Base-by-base conservation (phyloP, 2,329 filamentous ascomycete genomes). In the Pezicula carpinea region DNA sequence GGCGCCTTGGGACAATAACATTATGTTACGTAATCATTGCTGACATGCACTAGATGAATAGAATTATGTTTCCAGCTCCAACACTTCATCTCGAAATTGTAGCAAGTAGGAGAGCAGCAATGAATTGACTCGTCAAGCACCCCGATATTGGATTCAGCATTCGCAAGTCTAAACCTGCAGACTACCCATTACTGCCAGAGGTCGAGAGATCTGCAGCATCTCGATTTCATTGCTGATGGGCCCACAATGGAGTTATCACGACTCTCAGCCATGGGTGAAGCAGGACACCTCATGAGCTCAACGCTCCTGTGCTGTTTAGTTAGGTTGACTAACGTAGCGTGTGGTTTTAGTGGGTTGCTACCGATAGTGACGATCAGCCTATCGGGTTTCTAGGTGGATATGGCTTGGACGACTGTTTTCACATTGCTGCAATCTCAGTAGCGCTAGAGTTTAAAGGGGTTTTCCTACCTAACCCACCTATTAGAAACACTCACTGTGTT, bases 351-450 rank as follows among this genome's bases (percentile, higher is more conserved):
- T 62, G 58, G 60, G 48, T 63, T 19, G 60, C 59, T 14, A 54
- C 53, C 22, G 50, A 60, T 41, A 41, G 49, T 22, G 53, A 51
- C 49, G 54, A 60, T 32, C 52, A 56, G 23, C 60, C 60, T 1
- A 56, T 63, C 10, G 61, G 59, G 6, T 64, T 64, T 31, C 36
- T 58, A 26, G 56, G 52, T 48, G 59, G 59, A 2, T 44, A 59
- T 31, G 50, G 51, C 29, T 23, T 62, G 6, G 56, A 58, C 36
- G 59, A 54, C 17, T 57, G 58, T 45, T 63, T 63, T 41, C 57
- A 63, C 39, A 53, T 63, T 22, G 53, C 55, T n/a, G 55, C 62
- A 47, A 42, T 64, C 22, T 62, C 59, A 6, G 60, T 63, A 5
- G 51, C 51, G 7, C 49, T 53, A 35, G 52, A 53, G n/a, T n/a